phyloP scores from a whole-genome alignment of 495 filamentous ascomycete genomes.

The Bathelium albidoporum region DNA sequence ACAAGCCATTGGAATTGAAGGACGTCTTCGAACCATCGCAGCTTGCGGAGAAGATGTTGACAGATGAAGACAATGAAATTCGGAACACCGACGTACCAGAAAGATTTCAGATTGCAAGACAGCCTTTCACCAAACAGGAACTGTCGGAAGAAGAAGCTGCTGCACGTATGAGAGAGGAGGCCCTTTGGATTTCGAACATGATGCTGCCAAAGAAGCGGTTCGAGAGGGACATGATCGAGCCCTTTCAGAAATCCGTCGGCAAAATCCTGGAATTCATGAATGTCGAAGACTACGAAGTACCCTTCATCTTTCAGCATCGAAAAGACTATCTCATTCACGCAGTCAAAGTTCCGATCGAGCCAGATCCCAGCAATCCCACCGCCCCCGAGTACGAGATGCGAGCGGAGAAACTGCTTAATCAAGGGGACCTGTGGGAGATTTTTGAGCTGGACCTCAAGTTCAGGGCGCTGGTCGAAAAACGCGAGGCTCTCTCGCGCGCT shows the following conservation, averaged over 20 bases:
- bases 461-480: slow-evolving; percentile 79
- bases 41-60: slow-evolving; percentile 83
- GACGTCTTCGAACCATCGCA: slow-evolving; percentile 97
- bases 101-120: slow-evolving; percentile 82
- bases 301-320: slow-evolving; percentile 95
- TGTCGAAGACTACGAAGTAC: slow-evolving; percentile 84
- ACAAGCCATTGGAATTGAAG: slow-evolving; percentile 72
- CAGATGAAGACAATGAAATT: slow-evolving; percentile 87
- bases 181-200: slow-evolving; percentile 77
- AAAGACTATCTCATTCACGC: slow-evolving; percentile 96
- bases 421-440: slow-evolving; percentile 89
- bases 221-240: slow-evolving; percentile 56
- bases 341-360: slow-evolving; percentile 52
- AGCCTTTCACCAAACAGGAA: slow-evolving; percentile 68
- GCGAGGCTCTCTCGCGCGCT: slow-evolving; percentile 65
- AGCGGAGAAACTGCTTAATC: slow-evolving; percentile 80
- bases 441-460: slow-evolving; percentile 92
- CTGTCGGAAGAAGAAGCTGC: slow-evolving; percentile 58
- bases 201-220: slow-evolving; percentile 78
- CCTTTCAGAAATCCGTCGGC: slow-evolving; percentile 75
- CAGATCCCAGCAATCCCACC: slow-evolving; percentile 47
- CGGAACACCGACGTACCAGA: slow-evolving; percentile 81
- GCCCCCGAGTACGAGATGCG: slow-evolving; percentile 60
- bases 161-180: slow-evolving; percentile 62
- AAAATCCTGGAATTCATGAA: slow-evolving; percentile 95